These are phyloP conservation scores for Cytospora schulzeri DNA, from an alignment of 2,329 filamentous ascomycete species.

Conservation along the genomic window DNA sequence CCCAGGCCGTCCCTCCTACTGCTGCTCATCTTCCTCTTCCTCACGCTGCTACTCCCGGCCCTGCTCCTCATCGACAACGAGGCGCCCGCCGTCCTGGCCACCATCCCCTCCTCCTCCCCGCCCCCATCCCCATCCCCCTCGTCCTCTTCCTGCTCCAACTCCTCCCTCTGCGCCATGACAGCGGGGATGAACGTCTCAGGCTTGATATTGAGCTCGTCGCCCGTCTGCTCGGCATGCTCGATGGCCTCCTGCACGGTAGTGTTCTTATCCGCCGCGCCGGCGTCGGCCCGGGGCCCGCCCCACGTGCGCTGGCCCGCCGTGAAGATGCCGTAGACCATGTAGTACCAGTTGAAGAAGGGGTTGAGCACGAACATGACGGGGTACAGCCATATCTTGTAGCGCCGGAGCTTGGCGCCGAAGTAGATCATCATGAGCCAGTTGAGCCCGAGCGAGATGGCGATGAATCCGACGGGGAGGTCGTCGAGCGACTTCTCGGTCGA, in stretches of 20 bases:
- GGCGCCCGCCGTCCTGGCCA: no score
- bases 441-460: slow-evolving; percentile 85
- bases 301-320: slow-evolving; percentile 93
- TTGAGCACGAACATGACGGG: slow-evolving; percentile 94
- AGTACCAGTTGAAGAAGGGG: slow-evolving; percentile 97
- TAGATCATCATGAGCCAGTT: slow-evolving; percentile 98
- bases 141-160: slow-evolving; percentile 30
- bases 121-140: background rate
- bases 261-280: slow-evolving; percentile 73
- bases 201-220: slow-evolving; percentile 87
- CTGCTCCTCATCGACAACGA: no score
- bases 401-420: slow-evolving; percentile 82
- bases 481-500: slow-evolving; percentile 78
- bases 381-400: slow-evolving; percentile 94
- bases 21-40: slow-evolving; percentile 10
- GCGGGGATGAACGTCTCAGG: slow-evolving; percentile 79
- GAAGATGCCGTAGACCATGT: slow-evolving; percentile 97
- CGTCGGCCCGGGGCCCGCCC: slow-evolving; percentile 91
- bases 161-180: slow-evolving; percentile 48
- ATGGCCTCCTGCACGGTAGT: slow-evolving; percentile 83
- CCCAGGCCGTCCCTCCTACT: slow-evolving; percentile 39
- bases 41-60: slow-evolving; percentile 33
- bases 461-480: slow-evolving; percentile 88
- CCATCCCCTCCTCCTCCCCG: no score
- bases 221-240: slow-evolving; percentile 73